Conservation (phyloP, 305 asterid species). For the Petunia hybrid region DNA sequence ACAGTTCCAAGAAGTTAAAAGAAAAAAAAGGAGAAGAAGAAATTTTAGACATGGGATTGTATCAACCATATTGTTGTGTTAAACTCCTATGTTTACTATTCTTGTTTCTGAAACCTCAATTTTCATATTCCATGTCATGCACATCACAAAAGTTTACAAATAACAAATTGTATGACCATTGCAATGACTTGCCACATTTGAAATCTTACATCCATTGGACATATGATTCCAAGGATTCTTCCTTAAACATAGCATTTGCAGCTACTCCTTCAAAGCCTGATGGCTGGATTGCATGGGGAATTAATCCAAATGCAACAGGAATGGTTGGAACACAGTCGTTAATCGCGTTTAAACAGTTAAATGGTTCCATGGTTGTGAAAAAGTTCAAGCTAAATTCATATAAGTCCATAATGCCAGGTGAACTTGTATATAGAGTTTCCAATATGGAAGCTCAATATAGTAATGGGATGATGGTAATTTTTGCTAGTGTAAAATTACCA, state of each 20-base stretch:
- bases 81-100: slow-evolving; percentile 22
- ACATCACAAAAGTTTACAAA: slow-evolving; percentile 33
- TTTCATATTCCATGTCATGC: slow-evolving; percentile 29
- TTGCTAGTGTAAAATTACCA: slow-evolving; percentile 52
- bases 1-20: slow-evolving; percentile 18
- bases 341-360: slow-evolving; percentile 49
- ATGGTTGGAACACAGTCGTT: slow-evolving; percentile 63
- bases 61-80: neutral
- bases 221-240: slow-evolving; percentile 36
- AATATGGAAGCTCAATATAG: slow-evolving; percentile 51
- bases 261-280: slow-evolving; percentile 43
- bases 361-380: slow-evolving; percentile 51
- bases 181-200: slow-evolving; percentile 54
- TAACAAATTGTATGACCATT: slow-evolving; percentile 31
- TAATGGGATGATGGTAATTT: slow-evolving; percentile 52
- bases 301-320: slow-evolving; percentile 55
- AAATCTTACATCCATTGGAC: slow-evolving; percentile 58
- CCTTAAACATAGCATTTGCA: slow-evolving; percentile 43
- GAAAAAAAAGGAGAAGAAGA: neutral
- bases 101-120: slow-evolving; percentile 30
- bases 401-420: slow-evolving; percentile 47
- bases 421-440: slow-evolving; percentile 44
- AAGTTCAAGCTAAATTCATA: slow-evolving; percentile 49
- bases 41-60: slow-evolving; percentile 35
- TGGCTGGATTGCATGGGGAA: slow-evolving; percentile 69